Percentiles rank a stretch among this genome's conserved stretches.
Conservation (phyloP, 225 moss, liverwort and hornwort species). For the Bryoerythrophyllum caledonicum region DNA sequence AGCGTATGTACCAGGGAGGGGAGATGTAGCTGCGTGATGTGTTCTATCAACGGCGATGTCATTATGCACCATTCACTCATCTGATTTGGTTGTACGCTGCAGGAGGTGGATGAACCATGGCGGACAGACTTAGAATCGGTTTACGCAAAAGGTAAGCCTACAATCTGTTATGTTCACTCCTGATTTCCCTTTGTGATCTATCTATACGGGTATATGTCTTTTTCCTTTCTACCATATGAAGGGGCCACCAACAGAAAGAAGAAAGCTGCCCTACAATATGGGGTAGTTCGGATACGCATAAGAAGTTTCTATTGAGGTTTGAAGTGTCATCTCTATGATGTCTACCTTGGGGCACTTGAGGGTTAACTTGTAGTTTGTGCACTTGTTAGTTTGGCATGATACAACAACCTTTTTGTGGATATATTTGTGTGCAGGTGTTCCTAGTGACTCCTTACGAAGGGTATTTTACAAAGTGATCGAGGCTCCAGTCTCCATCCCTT, state of each 20-base stretch:
- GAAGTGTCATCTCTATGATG: no score
- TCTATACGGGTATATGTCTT: not conserved
- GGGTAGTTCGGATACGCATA: no score
- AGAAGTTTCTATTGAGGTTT: no score
- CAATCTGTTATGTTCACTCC: not conserved
- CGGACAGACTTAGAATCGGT: conserved; percentile 72
- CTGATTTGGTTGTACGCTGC: conserved; percentile 27
- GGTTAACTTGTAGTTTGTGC: conserved; percentile 19
- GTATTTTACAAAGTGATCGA: conserved; percentile 89
- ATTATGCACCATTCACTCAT: not conserved
- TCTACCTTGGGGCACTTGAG: no score
- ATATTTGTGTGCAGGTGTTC: conserved; percentile 35
- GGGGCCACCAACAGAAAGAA: no score
- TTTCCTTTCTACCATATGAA: not conserved
- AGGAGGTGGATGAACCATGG: conserved; percentile 92
- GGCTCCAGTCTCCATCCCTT: conserved; percentile 68
- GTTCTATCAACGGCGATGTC: not conserved
- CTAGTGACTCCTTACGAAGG: conserved; percentile 58
- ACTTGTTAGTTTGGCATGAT: not conserved
- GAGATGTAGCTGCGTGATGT: not conserved
- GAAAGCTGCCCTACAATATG: no score
- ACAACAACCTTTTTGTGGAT: conserved; percentile 17
- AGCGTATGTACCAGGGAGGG: not conserved
- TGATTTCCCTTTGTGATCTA: not conserved
- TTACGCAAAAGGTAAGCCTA: conserved; percentile 55